Evolutionary conservation across 768 basidiomycete species (phyloP).

Genomic region (Russula abietina): DNA sequence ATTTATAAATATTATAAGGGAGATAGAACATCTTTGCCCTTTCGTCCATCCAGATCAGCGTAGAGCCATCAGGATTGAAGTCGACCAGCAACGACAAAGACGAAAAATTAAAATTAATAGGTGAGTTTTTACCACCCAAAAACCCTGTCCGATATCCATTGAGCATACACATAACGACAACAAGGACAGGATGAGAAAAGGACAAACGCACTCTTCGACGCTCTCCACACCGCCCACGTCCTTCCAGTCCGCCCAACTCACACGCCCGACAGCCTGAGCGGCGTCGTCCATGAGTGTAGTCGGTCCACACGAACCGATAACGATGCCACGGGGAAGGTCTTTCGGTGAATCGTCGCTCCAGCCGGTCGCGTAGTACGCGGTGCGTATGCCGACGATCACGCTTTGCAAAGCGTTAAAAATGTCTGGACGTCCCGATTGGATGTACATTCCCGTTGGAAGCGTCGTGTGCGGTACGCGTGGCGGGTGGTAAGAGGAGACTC

Average conservation of each 20-base stretch:
- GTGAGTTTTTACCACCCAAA: conserved; percentile 6
- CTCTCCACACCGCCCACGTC: conserved; percentile 26
- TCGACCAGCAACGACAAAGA: no score
- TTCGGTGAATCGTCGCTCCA: background rate
- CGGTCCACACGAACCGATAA: conserved; percentile 42
- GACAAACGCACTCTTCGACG: conserved; percentile 21
- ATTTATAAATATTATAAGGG: no score
- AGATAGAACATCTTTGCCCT: no score
- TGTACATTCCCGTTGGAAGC: conserved; percentile 31
- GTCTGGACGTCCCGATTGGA: conserved; percentile 31
- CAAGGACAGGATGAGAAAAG: background rate
- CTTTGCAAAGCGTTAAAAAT: conserved; percentile 23
- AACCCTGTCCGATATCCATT: background rate
- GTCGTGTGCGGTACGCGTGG: conserved; percentile 20
- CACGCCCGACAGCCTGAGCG: conserved; percentile 32
- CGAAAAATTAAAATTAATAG: no score
- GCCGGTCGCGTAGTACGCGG: conserved; percentile 23
- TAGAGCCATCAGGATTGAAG: no score
- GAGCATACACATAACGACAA: background rate
- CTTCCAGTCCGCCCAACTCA: conserved; percentile 30
- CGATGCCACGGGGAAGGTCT: conserved; percentile 30
- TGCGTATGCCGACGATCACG: conserved; percentile 26
- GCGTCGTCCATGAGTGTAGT: conserved; percentile 36
- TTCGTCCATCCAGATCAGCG: no score
- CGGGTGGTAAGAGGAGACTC: conserved; percentile 31